A percentile compares a stretch with the other conserved stretches of the same genome.
These are phyloP conservation scores for Quercus lobata DNA, from an alignment of 331 rosid genomes.

Conservation along the genomic window DNA sequence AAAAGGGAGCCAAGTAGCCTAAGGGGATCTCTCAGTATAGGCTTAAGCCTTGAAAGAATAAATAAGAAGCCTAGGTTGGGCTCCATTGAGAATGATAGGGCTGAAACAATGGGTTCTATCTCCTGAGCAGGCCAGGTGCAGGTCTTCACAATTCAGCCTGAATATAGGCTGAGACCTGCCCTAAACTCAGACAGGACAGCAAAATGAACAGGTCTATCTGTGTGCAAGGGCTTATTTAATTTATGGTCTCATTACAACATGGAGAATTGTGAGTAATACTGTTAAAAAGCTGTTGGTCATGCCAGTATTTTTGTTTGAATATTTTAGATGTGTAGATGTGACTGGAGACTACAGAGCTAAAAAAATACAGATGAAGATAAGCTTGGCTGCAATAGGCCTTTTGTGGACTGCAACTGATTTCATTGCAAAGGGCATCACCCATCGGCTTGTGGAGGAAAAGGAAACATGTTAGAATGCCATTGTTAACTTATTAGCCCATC, in stretches of 20 bases:
- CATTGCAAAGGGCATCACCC: too few species aligned
- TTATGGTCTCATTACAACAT: not conserved
- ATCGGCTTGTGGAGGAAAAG: too few species aligned
- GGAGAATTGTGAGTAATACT: not conserved
- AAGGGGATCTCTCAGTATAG: not conserved
- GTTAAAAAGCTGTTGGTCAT: not conserved
- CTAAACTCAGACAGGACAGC: not conserved
- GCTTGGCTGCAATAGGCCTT: too few species aligned
- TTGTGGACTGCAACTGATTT: too few species aligned
- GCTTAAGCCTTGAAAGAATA: not conserved
- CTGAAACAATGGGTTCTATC: not conserved
- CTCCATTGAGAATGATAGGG: not conserved
- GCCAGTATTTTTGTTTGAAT: slow-evolving; percentile 24
- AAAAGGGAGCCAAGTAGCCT: not conserved
- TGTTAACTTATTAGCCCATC: slow-evolving; percentile 14
- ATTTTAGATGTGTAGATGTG: not conserved
- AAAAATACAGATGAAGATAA: too few species aligned
- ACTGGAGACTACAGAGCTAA: too few species aligned
- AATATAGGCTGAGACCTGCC: not conserved
- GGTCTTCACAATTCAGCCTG: not conserved
- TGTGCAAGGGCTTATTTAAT: not conserved
- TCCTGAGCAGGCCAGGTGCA: not conserved
- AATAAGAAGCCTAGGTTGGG: not conserved
- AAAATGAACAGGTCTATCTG: not conserved
- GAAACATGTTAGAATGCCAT: slow-evolving; percentile 30